Base-by-base conservation (phyloP, 805 yeast genomes). In the Clavispora santaluciae region DNA sequence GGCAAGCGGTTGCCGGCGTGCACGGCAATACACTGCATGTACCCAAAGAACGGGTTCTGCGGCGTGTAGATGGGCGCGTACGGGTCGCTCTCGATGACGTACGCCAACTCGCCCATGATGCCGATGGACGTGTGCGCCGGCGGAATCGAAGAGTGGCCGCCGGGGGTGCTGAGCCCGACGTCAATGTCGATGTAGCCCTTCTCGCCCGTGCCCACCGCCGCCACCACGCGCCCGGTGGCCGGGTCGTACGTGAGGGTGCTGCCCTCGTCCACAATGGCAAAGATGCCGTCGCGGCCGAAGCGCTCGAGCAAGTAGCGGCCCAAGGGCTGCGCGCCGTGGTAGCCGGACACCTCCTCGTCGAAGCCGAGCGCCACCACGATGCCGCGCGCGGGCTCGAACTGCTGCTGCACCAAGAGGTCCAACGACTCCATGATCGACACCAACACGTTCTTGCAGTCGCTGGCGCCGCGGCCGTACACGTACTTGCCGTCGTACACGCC, bases 151-250 rank as follows among this genome's bases (percentile, higher is more conserved):
- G 63, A 57, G 28, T 59, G 63, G 4, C 64, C 63, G 3, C 64
- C 63, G 9, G 62, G 62, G 3, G 61, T 57, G 28, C 41, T 47
- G 33, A 58, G 48, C 20, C 51, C 57, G 31, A 83, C 65, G 22
- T 54, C 45, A 3, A 73, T 51, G 49, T 73, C 62, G 3, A 81
- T 76, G 44, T 78, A 66, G 24, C 72, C 71, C 36, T 72, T 64
- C 26, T 75, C 85, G 15, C 75, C 63, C 2, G 65, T 58, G 6
- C 59, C 79, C 63, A 53, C 70, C 50, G 39, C 63, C 57, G 57
- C 95, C 80, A 73, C 64, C 26, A 54, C 55, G 54, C 82, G 85
- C 15, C 78, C 79, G 11, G 81, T 75, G 40, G 41, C 57, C 2
- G 51, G 45, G 31, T 62, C 67, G 10, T 41, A 31, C 5, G 43